A percentile compares a stretch with the other conserved stretches of the same genome.
Conservation (phyloP, 139 green algal genomes). For the Tetradesmus lagerheimii region DNA sequence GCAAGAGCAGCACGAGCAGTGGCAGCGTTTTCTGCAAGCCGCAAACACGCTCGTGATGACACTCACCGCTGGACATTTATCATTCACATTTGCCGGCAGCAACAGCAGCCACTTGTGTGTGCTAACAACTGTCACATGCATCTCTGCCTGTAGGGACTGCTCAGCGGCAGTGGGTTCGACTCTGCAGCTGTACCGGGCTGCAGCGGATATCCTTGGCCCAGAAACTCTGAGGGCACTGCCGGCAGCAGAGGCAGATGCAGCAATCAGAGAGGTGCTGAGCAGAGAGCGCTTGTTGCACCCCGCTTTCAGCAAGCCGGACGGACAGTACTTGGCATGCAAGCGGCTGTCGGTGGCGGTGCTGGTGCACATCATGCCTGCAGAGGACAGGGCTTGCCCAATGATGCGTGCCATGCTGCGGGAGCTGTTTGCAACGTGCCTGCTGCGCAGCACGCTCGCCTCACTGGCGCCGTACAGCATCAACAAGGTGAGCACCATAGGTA, state of each 20-base stretch:
- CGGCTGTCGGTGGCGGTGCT: conserved; percentile 69
- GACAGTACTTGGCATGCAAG: conserved; percentile 52
- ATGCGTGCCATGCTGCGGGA: conserved; percentile 70
- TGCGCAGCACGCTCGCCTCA: conserved; percentile 68
- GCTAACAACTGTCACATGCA: background rate
- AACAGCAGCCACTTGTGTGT: background rate
- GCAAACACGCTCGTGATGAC: background rate
- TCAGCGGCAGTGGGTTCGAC: conserved; percentile 69
- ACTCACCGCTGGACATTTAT: too few species aligned
- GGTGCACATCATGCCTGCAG: conserved; percentile 59
- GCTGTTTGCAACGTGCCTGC: conserved; percentile 70
- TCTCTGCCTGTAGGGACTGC: conserved; percentile 60
- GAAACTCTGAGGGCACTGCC: conserved; percentile 19
- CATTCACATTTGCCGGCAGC: too few species aligned
- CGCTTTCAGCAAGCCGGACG: conserved; percentile 65
- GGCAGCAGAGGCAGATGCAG: conserved; percentile 31
- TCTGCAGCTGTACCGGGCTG: conserved; percentile 71
- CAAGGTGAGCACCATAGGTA: conserved; percentile 53
- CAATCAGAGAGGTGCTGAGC: background rate
- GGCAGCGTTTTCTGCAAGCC: background rate
- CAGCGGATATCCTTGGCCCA: conserved; percentile 57
- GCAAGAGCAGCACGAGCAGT: background rate
- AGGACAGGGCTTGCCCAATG: conserved; percentile 52
- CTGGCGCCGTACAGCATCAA: conserved; percentile 70
- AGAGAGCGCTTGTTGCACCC: conserved; percentile 68